These are phyloP conservation scores for Aspergillus novoparasiticus DNA, from an alignment of 2,329 filamentous ascomycete species.

Conservation along the genomic window DNA sequence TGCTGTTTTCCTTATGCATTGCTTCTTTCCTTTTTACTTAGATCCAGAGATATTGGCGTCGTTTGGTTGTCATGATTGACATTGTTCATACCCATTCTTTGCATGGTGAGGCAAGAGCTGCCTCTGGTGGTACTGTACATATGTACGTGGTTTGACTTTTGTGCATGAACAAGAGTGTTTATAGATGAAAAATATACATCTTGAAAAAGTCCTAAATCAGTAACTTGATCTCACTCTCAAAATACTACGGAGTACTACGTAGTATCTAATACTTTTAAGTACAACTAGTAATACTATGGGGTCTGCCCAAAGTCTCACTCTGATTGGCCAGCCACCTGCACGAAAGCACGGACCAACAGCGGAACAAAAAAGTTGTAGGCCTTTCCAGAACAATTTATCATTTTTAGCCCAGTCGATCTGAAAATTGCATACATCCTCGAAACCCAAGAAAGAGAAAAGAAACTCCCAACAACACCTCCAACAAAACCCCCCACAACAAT, in stretches of 20 bases:
- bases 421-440: not conserved
- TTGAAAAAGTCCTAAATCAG: not conserved
- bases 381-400: not conserved
- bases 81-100: slow-evolving; percentile 24
- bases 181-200: slow-evolving; percentile 1
- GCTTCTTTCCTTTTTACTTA: slow-evolving; percentile 9
- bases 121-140: slow-evolving; percentile 17
- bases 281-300: too few species aligned
- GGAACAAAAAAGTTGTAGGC: slow-evolving; percentile 20
- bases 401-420: not conserved
- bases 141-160: slow-evolving; percentile 15
- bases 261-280: too few species aligned
- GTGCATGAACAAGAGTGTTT: slow-evolving; percentile 10
- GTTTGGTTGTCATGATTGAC: slow-evolving; percentile 17
- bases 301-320: not conserved
- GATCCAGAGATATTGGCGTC: slow-evolving; percentile 15
- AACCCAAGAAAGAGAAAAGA: slow-evolving; percentile 11
- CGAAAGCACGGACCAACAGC: slow-evolving; percentile 16
- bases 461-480: not conserved
- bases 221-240: not conserved
- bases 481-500: not conserved
- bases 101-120: slow-evolving; percentile 15
- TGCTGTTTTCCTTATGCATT: slow-evolving; percentile 7
- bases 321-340: not conserved
- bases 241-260: too few species aligned